A percentile compares a stretch with the other conserved stretches of the same genome.
Evolutionary conservation across 495 filamentous ascomycete genomes (phyloP).

Genomic region (Penicillium chermesinum): DNA sequence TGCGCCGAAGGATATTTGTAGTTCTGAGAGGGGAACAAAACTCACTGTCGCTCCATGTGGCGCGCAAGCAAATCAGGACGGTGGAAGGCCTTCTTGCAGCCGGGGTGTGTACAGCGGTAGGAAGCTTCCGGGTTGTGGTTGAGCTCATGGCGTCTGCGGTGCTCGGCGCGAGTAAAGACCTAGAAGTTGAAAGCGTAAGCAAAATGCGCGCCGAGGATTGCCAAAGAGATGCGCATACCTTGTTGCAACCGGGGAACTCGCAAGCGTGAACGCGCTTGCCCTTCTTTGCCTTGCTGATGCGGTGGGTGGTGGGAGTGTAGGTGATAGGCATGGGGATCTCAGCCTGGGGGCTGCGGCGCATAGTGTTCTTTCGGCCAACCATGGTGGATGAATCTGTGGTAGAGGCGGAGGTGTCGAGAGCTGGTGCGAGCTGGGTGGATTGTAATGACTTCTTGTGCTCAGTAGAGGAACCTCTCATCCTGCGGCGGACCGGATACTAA

Average conservation of each 20-base stretch:
- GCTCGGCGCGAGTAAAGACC: slow-evolving; percentile 84
- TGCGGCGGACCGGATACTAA: slow-evolving; percentile 3
- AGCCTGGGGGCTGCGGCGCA: slow-evolving; percentile 15
- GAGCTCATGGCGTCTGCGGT: slow-evolving; percentile 76
- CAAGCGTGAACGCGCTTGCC: slow-evolving; percentile 75
- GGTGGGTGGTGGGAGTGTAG: slow-evolving; percentile 65
- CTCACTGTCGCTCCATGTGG: slow-evolving; percentile 81
- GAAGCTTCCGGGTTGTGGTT: slow-evolving; percentile 71
- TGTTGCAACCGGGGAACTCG: slow-evolving; percentile 56
- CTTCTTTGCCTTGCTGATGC: slow-evolving; percentile 79
- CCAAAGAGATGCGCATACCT: slow-evolving; percentile 40
- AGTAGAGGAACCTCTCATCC: slow-evolving; percentile 13
- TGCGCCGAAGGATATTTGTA: neutral
- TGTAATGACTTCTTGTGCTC: slow-evolving; percentile 6
- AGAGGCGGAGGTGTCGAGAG: slow-evolving; percentile 11
- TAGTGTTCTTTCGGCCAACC: slow-evolving; percentile 18
- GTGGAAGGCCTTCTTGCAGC: slow-evolving; percentile 76
- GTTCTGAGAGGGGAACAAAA: slow-evolving; percentile 4
- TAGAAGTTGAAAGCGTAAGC: slow-evolving; percentile 25
- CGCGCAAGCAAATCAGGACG: slow-evolving; percentile 72
- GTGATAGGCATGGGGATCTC: slow-evolving; percentile 33
- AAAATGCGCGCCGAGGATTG: neutral
- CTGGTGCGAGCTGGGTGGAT: slow-evolving; percentile 9
- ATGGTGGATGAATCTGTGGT: slow-evolving; percentile 13
- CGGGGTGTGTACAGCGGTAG: slow-evolving; percentile 58